Base-by-base conservation (phyloP, 768 basidiomycete species). In the Cystobasidium tubakii region DNA sequence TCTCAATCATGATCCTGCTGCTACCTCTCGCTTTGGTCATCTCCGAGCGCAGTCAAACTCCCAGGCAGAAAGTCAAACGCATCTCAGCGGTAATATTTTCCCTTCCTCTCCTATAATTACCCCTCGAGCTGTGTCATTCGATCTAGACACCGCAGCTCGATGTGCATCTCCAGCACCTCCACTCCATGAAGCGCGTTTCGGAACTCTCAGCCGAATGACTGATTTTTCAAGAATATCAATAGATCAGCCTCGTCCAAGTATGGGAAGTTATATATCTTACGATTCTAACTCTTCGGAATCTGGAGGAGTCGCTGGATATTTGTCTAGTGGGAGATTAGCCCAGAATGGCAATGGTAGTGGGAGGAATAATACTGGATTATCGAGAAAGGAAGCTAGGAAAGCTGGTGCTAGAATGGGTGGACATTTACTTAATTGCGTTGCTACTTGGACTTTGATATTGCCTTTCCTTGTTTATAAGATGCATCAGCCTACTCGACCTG, bases 381-480 rank as follows among this genome's bases (percentile, higher is more conserved):
- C 36, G 1, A 71, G 39, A 29, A 23, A 36, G 29, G 69, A 71
- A 27, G 69, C 69, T 12, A 55, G 55, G n/a, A 71, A 60, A 60
- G 69, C 69, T 17, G 55, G 69, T 21, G 69, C 69, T 21, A 34
- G 69, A 23, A 71, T 71, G 69, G 69, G 69, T 19, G 69, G 69
- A 3, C 69, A 71, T 44, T 44, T 71, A 19, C 33, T 71, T 21
- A 36, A 53, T 31, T 71, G 69, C 42, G 36, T 71, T 21, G 36
- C 36, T n/a, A 71, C 31, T 53, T 71, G 69, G 69, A 71, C 44
- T 21, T 43, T 36, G 21, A 55, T 60, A 34, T 21, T 71, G 4
- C 69, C 69, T 36, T 71, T 71, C 34, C 55, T 71, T 9, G 69
- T 60, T 12, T 44, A 71, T 44, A 71, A 71, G 54, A 71, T 71